These are phyloP conservation scores for Alternaria conjuncta DNA, from an alignment of 2,329 filamentous ascomycete species.

Conservation along the genomic window DNA sequence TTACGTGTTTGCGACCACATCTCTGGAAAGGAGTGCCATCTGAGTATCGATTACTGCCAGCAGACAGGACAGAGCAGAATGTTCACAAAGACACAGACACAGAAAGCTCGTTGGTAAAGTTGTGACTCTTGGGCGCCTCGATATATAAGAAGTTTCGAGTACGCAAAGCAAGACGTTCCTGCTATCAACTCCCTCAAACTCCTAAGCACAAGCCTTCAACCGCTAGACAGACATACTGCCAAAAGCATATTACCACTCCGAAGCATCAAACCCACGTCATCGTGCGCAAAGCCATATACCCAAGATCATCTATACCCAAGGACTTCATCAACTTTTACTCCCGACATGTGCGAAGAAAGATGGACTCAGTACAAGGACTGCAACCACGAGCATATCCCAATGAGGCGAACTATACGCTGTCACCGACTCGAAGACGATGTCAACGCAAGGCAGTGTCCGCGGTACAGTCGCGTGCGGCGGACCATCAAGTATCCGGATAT, in stretches of 20 bases:
- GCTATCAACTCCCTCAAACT: neutral
- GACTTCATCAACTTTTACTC: neutral
- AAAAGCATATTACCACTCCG: neutral
- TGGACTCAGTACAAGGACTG: constrained; percentile 7
- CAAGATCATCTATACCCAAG: neutral
- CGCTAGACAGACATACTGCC: neutral
- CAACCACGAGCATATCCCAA: constrained; percentile 1
- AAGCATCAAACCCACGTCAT: neutral
- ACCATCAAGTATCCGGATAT: neutral
- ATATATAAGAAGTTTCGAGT: neutral
- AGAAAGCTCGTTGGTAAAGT: neutral
- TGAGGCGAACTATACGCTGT: neutral
- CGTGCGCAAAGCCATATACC: neutral
- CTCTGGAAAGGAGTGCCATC: neutral
- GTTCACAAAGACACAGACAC: neutral
- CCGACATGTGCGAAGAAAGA: neutral
- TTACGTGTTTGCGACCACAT: neutral
- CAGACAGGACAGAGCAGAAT: neutral
- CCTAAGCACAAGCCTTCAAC: neutral
- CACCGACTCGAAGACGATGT: neutral
- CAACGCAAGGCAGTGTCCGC: neutral
- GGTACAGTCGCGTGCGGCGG: neutral
- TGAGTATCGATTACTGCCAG: neutral
- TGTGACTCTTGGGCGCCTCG: neutral
- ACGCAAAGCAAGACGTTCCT: neutral